phyloP scores from a whole-genome alignment of 306 rosid genomes.

The Cucurbita pepo region DNA sequence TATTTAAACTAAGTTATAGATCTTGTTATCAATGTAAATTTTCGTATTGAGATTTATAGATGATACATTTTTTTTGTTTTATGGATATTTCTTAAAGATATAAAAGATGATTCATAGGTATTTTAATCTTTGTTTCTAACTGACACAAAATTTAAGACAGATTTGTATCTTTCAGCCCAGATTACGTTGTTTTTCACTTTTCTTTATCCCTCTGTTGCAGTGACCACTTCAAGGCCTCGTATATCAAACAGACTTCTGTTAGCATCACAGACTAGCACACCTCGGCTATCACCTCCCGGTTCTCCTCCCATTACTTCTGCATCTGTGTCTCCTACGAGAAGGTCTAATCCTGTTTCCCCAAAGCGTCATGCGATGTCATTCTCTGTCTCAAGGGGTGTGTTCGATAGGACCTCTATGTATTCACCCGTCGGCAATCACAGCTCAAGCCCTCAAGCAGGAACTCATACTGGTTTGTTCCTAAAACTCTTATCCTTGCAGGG shows the following conservation, averaged over 20 bases:
- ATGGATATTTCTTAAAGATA: too few relatives aligned
- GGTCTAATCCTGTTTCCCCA: constrained; percentile 71
- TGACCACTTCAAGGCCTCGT: constrained; percentile 32
- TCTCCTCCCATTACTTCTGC: constrained; percentile 68
- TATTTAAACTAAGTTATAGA: too few relatives aligned
- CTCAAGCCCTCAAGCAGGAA: constrained; percentile 34
- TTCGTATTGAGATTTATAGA: too few relatives aligned
- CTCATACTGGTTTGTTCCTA: constrained; percentile 40
- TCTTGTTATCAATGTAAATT: too few relatives aligned
- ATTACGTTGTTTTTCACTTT: neutral
- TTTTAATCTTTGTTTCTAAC: neutral
- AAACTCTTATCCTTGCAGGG: neutral
- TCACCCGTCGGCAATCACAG: constrained; percentile 28
- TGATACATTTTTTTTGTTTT: too few relatives aligned
- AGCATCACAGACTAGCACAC: constrained; percentile 65
- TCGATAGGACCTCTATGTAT: constrained; percentile 39
- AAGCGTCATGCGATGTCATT: constrained; percentile 60
- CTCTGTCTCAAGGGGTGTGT: constrained; percentile 48
- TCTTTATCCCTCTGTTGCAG: neutral
- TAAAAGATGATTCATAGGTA: too few relatives aligned
- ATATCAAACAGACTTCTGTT: constrained; percentile 38
- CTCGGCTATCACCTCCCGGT: constrained; percentile 60
- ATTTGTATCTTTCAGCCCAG: neutral
- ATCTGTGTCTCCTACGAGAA: constrained; percentile 61
- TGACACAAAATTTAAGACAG: neutral